Conservation (phyloP, 164 flowering plant genomes). For the Malania oleifera region DNA sequence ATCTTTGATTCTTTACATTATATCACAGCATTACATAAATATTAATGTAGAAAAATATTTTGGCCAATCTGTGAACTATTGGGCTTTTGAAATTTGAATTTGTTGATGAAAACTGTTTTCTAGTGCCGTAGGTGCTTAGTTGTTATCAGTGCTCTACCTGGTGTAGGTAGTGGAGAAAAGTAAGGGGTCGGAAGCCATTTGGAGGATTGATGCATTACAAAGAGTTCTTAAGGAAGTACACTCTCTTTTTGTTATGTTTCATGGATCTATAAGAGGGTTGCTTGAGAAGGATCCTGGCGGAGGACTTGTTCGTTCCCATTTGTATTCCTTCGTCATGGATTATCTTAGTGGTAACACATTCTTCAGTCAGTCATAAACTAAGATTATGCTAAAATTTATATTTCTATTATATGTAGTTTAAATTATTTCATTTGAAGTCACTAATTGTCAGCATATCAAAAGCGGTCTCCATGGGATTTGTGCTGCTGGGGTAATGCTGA, state of each 20-base stretch:
- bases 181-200: constrained; percentile 67
- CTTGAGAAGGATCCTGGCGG: constrained; percentile 88
- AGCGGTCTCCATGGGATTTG: constrained; percentile 48
- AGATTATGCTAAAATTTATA: constrained; percentile 5
- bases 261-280: constrained; percentile 79
- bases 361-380: constrained; percentile 7
- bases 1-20: too few species aligned
- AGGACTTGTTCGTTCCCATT: constrained; percentile 59
- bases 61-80: too few species aligned
- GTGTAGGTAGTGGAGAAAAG: constrained; percentile 81
- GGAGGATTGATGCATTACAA: constrained; percentile 70
- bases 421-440: constrained; percentile 42
- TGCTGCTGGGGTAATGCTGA: constrained; percentile 85
- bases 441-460: constrained; percentile 67
- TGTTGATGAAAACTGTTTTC: background rate
- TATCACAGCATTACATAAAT: too few species aligned
- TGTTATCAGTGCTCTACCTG: constrained; percentile 7
- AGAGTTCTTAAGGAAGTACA: constrained; percentile 85
- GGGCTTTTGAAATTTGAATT: background rate
- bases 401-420: constrained; percentile 21
- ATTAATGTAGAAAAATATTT: too few species aligned
- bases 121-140: background rate
- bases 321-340: constrained; percentile 79
- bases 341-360: constrained; percentile 67
- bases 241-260: constrained; percentile 85